Evolutionary conservation across 2,329 filamentous ascomycete species (phyloP).

Genomic region (Pezicula rhizophila): DNA sequence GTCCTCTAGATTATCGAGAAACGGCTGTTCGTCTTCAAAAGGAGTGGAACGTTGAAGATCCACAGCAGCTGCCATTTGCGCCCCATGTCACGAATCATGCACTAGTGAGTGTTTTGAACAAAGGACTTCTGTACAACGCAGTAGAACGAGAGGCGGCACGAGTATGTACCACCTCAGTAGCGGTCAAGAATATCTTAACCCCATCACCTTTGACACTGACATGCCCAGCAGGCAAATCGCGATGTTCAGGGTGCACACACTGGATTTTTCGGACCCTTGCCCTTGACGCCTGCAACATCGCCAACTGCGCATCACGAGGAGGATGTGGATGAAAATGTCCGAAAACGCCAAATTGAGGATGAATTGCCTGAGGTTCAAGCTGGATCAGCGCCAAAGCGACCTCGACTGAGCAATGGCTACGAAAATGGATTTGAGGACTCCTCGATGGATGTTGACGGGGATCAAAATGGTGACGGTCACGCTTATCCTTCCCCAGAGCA

Average conservation of each 20-base stretch:
- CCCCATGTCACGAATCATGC: slow-evolving; percentile 59
- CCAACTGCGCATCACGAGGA: slow-evolving; percentile 17
- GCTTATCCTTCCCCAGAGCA: slow-evolving; percentile 56
- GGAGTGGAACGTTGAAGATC: slow-evolving; percentile 59
- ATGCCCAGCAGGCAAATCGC: slow-evolving; percentile 7
- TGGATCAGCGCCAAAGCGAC: slow-evolving; percentile 51
- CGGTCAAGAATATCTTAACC: not conserved
- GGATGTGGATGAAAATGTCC: slow-evolving; percentile 22
- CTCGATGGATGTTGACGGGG: slow-evolving; percentile 55
- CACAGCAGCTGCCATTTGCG: slow-evolving; percentile 59
- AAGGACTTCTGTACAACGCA: slow-evolving; percentile 55
- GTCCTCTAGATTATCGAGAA: slow-evolving; percentile 55
- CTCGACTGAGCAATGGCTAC: slow-evolving; percentile 56
- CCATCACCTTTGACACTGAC: slow-evolving; percentile 4
- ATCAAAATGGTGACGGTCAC: slow-evolving; percentile 43
- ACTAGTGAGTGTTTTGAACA: slow-evolving; percentile 56
- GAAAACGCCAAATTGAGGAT: slow-evolving; percentile 26
- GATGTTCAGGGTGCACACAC: slow-evolving; percentile 12
- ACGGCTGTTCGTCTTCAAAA: slow-evolving; percentile 63
- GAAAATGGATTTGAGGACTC: slow-evolving; percentile 50
- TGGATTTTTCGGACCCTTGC: slow-evolving; percentile 29
- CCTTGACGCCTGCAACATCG: slow-evolving; percentile 21
- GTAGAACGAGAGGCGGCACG: slow-evolving; percentile 44
- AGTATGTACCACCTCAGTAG: slow-evolving; percentile 18
- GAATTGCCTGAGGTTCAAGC: slow-evolving; percentile 39